Conservation (phyloP, 768 basidiomycete genomes). For the Pleurotus ostreatus region DNA sequence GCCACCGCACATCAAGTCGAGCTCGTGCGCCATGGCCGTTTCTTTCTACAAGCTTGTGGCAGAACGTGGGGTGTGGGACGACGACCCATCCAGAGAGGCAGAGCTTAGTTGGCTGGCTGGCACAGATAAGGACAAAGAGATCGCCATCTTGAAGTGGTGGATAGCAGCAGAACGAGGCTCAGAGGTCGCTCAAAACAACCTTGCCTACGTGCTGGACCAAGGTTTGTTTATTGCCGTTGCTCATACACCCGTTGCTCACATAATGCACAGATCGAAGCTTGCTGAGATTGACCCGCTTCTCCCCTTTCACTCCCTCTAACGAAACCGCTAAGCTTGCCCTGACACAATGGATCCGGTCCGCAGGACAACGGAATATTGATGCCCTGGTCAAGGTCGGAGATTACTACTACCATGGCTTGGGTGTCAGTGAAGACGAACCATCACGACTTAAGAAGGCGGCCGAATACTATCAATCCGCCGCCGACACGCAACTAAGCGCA, state of each 20-base stretch:
- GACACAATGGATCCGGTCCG: slow-evolving; percentile 93
- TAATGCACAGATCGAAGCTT: slow-evolving; percentile 58
- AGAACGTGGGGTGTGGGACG: slow-evolving; percentile 87
- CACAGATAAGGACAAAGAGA: slow-evolving; percentile 68
- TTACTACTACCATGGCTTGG: slow-evolving; percentile 91
- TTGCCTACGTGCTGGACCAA: slow-evolving; percentile 90
- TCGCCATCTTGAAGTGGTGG: slow-evolving; percentile 92
- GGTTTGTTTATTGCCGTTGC: slow-evolving; percentile 42
- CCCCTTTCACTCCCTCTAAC: slow-evolving; percentile 70
- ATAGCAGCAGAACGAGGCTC: slow-evolving; percentile 89
- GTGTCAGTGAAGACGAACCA: slow-evolving; percentile 63
- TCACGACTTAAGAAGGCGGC: slow-evolving; percentile 85
- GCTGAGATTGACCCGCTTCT: slow-evolving; percentile 62
- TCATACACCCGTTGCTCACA: neutral
- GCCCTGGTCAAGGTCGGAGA: slow-evolving; percentile 97
- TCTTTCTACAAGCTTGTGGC: slow-evolving; percentile 91
- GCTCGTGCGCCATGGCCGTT: slow-evolving; percentile 86
- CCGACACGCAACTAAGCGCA: slow-evolving; percentile 88
- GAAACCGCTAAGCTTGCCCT: slow-evolving; percentile 81
- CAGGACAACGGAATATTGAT: slow-evolving; percentile 92
- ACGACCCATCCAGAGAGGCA: slow-evolving; percentile 78
- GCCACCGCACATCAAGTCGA: slow-evolving; percentile 48
- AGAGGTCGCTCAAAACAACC: slow-evolving; percentile 92
- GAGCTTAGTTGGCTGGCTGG: slow-evolving; percentile 70
- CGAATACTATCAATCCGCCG: slow-evolving; percentile 91